Conservation (phyloP, 345 rosid genomes). For the Populus pruinosa region DNA sequence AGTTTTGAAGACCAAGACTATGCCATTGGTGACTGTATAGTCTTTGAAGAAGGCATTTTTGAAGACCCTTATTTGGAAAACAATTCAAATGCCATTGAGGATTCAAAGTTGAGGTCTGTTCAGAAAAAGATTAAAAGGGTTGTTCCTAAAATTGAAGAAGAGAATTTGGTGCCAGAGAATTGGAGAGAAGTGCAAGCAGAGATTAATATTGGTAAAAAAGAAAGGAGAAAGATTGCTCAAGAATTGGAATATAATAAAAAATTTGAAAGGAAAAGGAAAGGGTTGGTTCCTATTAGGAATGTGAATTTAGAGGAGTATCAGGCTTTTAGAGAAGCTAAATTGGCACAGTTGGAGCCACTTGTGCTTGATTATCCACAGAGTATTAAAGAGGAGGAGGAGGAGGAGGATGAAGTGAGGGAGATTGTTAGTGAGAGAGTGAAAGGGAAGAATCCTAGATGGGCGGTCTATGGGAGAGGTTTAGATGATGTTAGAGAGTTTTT, state of each 20-base stretch:
- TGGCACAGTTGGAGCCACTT: slow-evolving; percentile 57
- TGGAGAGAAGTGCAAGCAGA: slow-evolving; percentile 85
- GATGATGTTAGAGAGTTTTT: slow-evolving; percentile 72
- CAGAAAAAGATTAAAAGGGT: slow-evolving; percentile 18
- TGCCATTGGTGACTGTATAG: slow-evolving; percentile 80
- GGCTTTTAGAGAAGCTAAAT: slow-evolving; percentile 59
- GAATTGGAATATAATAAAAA: slow-evolving; percentile 70
- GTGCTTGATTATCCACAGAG: slow-evolving; percentile 53
- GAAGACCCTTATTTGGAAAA: slow-evolving; percentile 63
- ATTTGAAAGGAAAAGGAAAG: slow-evolving; percentile 66
- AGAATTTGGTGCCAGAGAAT: slow-evolving; percentile 79
- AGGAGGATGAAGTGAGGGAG: slow-evolving; percentile 10
- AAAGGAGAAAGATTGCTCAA: slow-evolving; percentile 73
- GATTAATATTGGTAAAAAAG: slow-evolving; percentile 74
- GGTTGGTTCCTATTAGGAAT: slow-evolving; percentile 53
- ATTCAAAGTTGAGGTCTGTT: not conserved
- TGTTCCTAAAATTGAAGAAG: slow-evolving; percentile 33
- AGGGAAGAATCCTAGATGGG: slow-evolving; percentile 89
- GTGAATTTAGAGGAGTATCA: slow-evolving; percentile 59
- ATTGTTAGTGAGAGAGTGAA: slow-evolving; percentile 46
- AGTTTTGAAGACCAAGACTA: slow-evolving; percentile 41
- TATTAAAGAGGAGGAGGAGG: slow-evolving; percentile 34
- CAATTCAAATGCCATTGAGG: slow-evolving; percentile 2
- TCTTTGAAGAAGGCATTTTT: slow-evolving; percentile 82
- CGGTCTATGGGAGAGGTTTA: slow-evolving; percentile 82